Evolutionary conservation across 2,329 filamentous ascomycete genomes (phyloP).

Genomic region (Epichloe bromicola): DNA sequence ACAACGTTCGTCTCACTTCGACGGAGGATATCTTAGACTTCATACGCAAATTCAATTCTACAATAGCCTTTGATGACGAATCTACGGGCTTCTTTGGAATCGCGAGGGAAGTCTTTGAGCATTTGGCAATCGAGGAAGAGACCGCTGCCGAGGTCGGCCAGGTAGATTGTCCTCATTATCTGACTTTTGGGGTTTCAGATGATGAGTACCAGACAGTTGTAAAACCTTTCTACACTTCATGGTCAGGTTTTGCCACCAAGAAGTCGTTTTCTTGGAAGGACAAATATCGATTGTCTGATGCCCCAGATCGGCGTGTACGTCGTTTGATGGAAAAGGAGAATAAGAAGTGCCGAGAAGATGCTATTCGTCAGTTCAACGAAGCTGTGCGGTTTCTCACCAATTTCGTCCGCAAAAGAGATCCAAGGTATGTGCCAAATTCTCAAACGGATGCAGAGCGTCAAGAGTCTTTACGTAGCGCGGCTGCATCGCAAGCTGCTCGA

Average conservation of each 20-base stretch:
- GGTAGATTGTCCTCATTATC: conserved; percentile 51
- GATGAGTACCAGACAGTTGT: conserved; percentile 67
- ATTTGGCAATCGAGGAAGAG: conserved; percentile 68
- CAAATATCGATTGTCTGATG: conserved; percentile 68
- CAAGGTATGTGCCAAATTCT: conserved; percentile 63
- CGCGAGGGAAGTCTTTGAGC: conserved; percentile 63
- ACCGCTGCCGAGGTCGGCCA: conserved; percentile 59
- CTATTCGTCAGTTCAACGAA: conserved; percentile 80
- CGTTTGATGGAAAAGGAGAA: conserved; percentile 95
- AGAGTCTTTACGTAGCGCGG: conserved; percentile 61
- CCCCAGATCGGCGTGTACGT: conserved; percentile 70
- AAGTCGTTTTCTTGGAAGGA: conserved; percentile 91
- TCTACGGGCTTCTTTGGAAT: conserved; percentile 76
- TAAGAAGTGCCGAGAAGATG: conserved; percentile 68
- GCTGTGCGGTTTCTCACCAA: conserved; percentile 74
- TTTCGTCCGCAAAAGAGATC: conserved; percentile 86
- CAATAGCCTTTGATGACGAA: conserved; percentile 67
- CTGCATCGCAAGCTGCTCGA: conserved; percentile 71
- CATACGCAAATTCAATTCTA: conserved; percentile 68
- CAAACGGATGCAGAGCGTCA: conserved; percentile 74
- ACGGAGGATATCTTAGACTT: conserved; percentile 66
- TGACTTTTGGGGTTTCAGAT: conserved; percentile 66
- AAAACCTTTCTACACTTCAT: conserved; percentile 66
- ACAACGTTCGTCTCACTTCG: conserved; percentile 64
- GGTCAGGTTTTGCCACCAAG: conserved; percentile 69